Evolutionary conservation across 129 eudicot genomes (phyloP), one percentile per base, ranked within the genome.

Genomic region (Tanacetum coccineum): DNA sequence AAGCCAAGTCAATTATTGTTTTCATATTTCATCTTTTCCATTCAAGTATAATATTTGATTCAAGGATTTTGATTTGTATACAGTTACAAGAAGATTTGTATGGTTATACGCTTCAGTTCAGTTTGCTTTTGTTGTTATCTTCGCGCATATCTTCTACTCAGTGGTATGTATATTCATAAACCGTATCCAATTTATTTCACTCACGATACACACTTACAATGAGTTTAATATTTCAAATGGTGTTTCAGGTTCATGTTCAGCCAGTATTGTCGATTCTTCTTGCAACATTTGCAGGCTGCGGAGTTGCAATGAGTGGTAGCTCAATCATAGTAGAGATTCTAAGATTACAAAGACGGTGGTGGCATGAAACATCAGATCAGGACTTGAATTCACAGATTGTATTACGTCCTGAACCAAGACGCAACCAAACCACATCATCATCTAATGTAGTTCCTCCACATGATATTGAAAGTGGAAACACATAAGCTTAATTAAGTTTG

Each of bases 271-370:
- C 96, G 1, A 85, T 91, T 73, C 87, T 91, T 22, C 83, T 87
- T 3, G 78, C 97, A 18, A 85, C 97, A 52, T 87, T 88, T 71
- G 87, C 86, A 0, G 98, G 98, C 6, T 86, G 83, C 70, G 98
- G 98, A 26, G 79, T 85, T 57, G 84, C 98, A 73, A 91, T 91
- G 98, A 81, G 98, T 55, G 96, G 84, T 9, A 86, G 91, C 74
- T 87, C 98, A 2, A 72, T 85, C 47, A 47, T 83, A 42, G 84
- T 91, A 11, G 98, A 88, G 79, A 32, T 88, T 55, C 11, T 81
- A 63, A 78, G 96, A 72, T 76, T 90, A 83, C 83, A 79, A 76
- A 72, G 86, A 48, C 67, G 79, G n/a, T 67, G 82, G 73, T 73
- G 78, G 79, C 62, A 44, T 0, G 74, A 69, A 22, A 26, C 39